Percentiles rank a stretch among this genome's conserved stretches.
These are phyloP conservation scores for Lentinula novae-zelandiae DNA, from an alignment of 1,284 basidiomycete genomes.

Conservation along the genomic window DNA sequence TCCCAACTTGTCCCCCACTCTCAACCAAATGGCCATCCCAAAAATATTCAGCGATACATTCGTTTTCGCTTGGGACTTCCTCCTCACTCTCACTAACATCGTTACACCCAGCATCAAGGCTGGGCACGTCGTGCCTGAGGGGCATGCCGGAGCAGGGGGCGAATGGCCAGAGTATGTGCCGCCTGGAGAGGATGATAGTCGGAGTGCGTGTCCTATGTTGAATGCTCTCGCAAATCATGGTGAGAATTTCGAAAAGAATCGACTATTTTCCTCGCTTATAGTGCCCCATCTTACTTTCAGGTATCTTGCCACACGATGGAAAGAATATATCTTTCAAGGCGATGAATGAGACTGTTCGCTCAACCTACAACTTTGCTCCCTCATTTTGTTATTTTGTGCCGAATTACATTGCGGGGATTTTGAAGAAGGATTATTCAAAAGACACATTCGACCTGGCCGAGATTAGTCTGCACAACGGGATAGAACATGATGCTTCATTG, in stretches of 20 bases:
- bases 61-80: slow-evolving; percentile 51
- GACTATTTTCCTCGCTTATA: too few relatives aligned
- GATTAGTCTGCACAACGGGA: slow-evolving; percentile 68
- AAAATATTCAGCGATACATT: slow-evolving; percentile 4
- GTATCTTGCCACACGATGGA: slow-evolving; percentile 65
- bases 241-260: slow-evolving; percentile 25
- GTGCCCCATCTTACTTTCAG: slow-evolving; percentile 29
- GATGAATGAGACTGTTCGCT: slow-evolving; percentile 40
- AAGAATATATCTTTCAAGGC: slow-evolving; percentile 64
- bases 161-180: slow-evolving; percentile 65
- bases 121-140: slow-evolving; percentile 52
- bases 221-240: slow-evolving; percentile 78
- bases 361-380: slow-evolving; percentile 66
- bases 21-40: neutral
- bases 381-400: slow-evolving; percentile 65
- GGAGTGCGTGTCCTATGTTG: slow-evolving; percentile 65
- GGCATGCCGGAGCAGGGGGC: slow-evolving; percentile 57
- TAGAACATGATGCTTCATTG: slow-evolving; percentile 76
- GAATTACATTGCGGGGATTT: slow-evolving; percentile 51
- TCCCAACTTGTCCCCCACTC: neutral
- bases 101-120: slow-evolving; percentile 44
- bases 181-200: slow-evolving; percentile 58
- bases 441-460: slow-evolving; percentile 63
- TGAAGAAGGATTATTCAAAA: slow-evolving; percentile 49
- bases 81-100: slow-evolving; percentile 52